Conservation (phyloP, 2,329 filamentous ascomycete genomes). For the Claviceps humidiphila region DNA sequence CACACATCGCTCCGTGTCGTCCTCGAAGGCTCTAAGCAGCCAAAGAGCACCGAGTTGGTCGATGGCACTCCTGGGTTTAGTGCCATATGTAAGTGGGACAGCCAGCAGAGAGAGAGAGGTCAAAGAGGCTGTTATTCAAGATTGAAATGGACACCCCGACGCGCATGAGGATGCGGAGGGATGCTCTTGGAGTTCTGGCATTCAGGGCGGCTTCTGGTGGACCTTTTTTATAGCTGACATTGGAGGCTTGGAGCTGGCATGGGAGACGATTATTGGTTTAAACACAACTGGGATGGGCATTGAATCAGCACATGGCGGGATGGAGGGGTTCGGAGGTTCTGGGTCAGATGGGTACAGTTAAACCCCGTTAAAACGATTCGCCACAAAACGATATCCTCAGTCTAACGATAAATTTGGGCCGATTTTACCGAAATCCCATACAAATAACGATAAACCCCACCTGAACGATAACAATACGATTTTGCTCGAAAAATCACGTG, state of each 20-base stretch:
- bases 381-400: too few species aligned
- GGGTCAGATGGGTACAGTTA: too few species aligned
- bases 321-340: too few species aligned
- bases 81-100: not conserved
- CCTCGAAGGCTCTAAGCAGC: not conserved
- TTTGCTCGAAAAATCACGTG: too few species aligned
- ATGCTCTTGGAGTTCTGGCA: not conserved
- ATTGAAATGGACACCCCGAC: not conserved
- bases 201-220: not conserved
- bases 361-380: too few species aligned
- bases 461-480: too few species aligned
- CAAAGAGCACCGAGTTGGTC: not conserved
- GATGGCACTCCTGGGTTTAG: not conserved
- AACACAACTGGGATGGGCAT: too few species aligned
- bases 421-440: too few species aligned
- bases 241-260: slow-evolving; percentile 1
- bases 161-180: not conserved
- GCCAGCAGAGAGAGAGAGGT: not conserved
- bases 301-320: too few species aligned
- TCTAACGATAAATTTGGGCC: too few species aligned
- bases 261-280: not conserved
- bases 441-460: too few species aligned
- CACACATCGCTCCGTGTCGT: not conserved
- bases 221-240: not conserved
- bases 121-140: not conserved